Base-by-base conservation (phyloP, 2,329 filamentous ascomycete genomes). In the Lojkania enalia region DNA sequence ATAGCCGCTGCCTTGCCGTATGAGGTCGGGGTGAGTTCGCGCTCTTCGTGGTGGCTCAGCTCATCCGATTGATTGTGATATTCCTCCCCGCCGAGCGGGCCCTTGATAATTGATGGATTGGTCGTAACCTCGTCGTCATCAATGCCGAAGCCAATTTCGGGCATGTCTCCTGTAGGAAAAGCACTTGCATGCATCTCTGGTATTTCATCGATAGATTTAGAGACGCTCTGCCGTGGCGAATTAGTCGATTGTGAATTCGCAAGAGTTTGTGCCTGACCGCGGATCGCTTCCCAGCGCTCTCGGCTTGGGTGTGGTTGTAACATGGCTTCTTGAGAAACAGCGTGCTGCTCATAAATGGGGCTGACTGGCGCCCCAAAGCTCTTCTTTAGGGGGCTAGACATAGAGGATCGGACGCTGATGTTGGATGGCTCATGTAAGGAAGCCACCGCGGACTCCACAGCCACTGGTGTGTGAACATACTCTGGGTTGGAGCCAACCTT, bases 401-500 rank as follows among this genome's bases (percentile, higher is more conserved):
- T 51, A 13, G 69, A 71, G 2, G 70, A 71, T 9, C 62, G 67
- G 35, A 70, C 62, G 33, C 73, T 91, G 41, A 96, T 65, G 11
- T 86, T 81, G 2, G 90, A 95, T 0, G 90, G 92, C 14, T 90
- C 89, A 57, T 94, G 86, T 5, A 97, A 75, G 13, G 91, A 96
- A 5, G 92, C 92, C 9, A 97, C 91, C 7, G 87, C 88, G 12
- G 91, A 96, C 69, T 96, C 91, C 0, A 95, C 84, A 2, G 81
- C 89, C 23, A 84, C 64, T 2, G 82, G 83, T 1, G 82, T 84
- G 57, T 90, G 84, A 2, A 95, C 79, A 61, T 90, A 86, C 54
- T 88, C 79, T 2, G 90, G 86, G 56, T 88, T 95, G 9, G 84
- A 84, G 31, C 81, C 86, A 35, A 90, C 72, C 15, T 81, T 82